Evolutionary conservation across 345 rosid species (phyloP), one percentile per base, ranked within the genome.

Genomic region (Noccaea caerulescens): DNA sequence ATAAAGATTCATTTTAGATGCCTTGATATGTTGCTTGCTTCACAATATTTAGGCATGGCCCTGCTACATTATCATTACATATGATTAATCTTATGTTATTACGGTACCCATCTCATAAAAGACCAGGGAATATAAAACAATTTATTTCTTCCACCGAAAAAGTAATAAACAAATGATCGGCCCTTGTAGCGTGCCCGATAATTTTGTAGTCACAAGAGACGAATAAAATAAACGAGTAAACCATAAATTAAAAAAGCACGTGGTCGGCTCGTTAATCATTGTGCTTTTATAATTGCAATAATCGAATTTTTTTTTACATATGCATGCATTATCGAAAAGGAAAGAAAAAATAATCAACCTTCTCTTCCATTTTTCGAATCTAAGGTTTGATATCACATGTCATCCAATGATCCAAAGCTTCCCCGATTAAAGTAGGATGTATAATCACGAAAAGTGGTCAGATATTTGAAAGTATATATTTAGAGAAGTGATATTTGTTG

Each of bases 241-340:
- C 38, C 6, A 50, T 34, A 34, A 2, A 3, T 27, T 27, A 27
- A 27, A 33, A 58, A 74, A 10, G 61, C 72, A 66, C 72, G 58
- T 73, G 72, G 67, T 49, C 72, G 45, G 72, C 67, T 58, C 58
- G 18, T 47, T 58, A 43, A 37, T 52, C 49, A 59, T 67, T 60
- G 23, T 58, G 72, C 45, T 23, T 61, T 58, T 42, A n/a, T 34
- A 43, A 14, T 30, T 44, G 30, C 76, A 72, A 33, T 13, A 32
- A 53, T 62, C 25, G 16, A 55, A n/a, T 3, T 10, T 42, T 42
- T 33, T 34, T 52, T 6, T 33, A 53, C 68, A 50, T 58, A 46
- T 59, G 42, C 13, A 20, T 41, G 30, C 30, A 27, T 27, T 27
- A 50, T 30, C 5, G n/a, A 10, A 38, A 53, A 9, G 30, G 4